Evolutionary conservation across 768 basidiomycete genomes (phyloP), one percentile per base, ranked within the genome.

Genomic region (Boletus pseudopeckii): DNA sequence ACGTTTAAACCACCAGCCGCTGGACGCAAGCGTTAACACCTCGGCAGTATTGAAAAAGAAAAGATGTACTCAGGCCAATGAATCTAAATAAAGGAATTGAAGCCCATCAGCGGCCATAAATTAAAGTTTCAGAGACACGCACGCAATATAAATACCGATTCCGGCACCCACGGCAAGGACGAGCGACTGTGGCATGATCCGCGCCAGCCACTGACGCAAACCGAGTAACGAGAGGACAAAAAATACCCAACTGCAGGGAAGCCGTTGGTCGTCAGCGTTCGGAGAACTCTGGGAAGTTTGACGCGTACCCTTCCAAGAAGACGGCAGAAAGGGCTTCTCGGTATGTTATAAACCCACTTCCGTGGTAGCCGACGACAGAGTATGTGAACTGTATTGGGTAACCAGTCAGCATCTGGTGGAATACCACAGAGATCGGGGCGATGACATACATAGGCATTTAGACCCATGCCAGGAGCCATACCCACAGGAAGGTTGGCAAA

Each of bases 401-500:
- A 48, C 43, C 32, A 48, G 53, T 59, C 26, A 55, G 22, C 20
- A 36, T 20, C 24, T 14, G 3, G 24, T 24, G 9, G 38, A 8
- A 41, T 20, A 39, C 11, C 28, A 24, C 24, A 32, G 30, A 44
- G 39, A 45, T 24, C 30, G n/a, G 33, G 7, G 15, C 32, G 18
- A 50, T 5, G 15, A 73, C 85, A 57, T 67, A 88, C 88, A 60
- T 90, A 90, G 38, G 88, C 88, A 58, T 90, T 90, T 24, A 92
- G 72, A 50, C 91, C 91, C 55, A 94, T 77, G 54, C 92, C 92
- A 20, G 91, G 91, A 2, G 91, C 91, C 71, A 93, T 80, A 30
- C 86, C 90, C n/a, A 94, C 81, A 2, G 92, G 92, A n/a, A 94
- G 74, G 65, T 94, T 94, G 37, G 89, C 92, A 22, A 92, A 68